A percentile compares a stretch with the other conserved stretches of the same genome.
Evolutionary conservation across 495 filamentous ascomycete genomes (phyloP).

Genomic region (Penicillium diatomitis): DNA sequence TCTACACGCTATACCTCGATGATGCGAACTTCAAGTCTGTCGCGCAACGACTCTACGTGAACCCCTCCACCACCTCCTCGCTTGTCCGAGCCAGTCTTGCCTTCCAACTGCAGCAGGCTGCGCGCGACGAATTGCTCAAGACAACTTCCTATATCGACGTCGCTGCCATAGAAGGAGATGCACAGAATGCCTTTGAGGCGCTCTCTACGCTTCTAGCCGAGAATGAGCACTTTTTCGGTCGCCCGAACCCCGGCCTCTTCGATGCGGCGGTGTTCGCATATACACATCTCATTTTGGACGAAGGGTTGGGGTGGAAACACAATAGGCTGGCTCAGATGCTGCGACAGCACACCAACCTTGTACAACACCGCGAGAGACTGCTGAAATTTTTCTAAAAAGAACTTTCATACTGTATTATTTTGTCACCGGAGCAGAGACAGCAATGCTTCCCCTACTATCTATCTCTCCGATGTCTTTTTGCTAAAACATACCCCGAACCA

Average conservation of each 20-base stretch:
- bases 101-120: constrained; percentile 59
- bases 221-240: constrained; percentile 59
- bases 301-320: constrained; percentile 48
- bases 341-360: constrained; percentile 38
- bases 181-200: constrained; percentile 63
- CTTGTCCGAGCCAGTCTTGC: constrained; percentile 54
- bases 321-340: constrained; percentile 33
- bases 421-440: constrained; percentile 3
- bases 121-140: constrained; percentile 62
- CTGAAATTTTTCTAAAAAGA: constrained; percentile 22
- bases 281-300: constrained; percentile 68
- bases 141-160: constrained; percentile 51
- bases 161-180: constrained; percentile 55
- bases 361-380: constrained; percentile 46
- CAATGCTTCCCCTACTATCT: neutral
- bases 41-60: constrained; percentile 60
- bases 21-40: constrained; percentile 54
- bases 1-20: constrained; percentile 72
- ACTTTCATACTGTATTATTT: constrained; percentile 8
- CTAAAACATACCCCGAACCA: constrained; percentile 57
- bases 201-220: constrained; percentile 60
- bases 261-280: constrained; percentile 89
- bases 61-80: constrained; percentile 48
- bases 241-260: constrained; percentile 57
- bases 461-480: constrained; percentile 19